A percentile compares a stretch with the other conserved stretches of the same genome.
Conservation (phyloP, 2,329 filamentous ascomycete genomes). For the Ophiosphaerella narmari region DNA sequence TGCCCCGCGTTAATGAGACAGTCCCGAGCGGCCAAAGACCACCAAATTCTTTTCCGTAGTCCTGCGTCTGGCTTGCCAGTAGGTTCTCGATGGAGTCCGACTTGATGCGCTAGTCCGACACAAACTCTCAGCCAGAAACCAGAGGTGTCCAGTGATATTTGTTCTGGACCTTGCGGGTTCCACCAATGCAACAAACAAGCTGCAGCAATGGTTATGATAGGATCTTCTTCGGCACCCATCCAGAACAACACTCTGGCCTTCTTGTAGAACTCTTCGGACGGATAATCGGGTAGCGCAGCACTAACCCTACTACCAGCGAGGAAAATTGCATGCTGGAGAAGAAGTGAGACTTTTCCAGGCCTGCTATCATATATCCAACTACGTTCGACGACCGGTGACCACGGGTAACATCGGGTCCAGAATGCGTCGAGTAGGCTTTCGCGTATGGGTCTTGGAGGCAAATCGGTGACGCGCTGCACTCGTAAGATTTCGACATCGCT, state of each 20-base stretch:
- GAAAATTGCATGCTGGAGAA: constrained; percentile 46
- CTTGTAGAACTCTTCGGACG: constrained; percentile 41
- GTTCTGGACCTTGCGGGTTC: constrained; percentile 50
- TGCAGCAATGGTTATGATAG: constrained; percentile 48
- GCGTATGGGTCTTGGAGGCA: constrained; percentile 39
- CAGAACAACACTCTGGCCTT: constrained; percentile 41
- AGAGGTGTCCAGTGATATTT: constrained; percentile 50
- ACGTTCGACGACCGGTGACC: constrained; percentile 50
- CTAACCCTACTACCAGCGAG: constrained; percentile 51
- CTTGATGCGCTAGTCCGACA: constrained; percentile 50
- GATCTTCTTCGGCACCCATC: constrained; percentile 43
- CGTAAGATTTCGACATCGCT: constrained; percentile 36
- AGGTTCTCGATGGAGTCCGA: constrained; percentile 52
- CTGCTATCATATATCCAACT: constrained; percentile 45
- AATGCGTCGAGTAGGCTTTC: constrained; percentile 48
- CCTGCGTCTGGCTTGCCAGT: constrained; percentile 38
- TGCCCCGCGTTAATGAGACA: constrained; percentile 49
- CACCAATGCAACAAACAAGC: constrained; percentile 50
- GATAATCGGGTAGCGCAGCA: constrained; percentile 37
- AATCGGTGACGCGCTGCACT: constrained; percentile 33
- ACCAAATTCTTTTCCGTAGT: constrained; percentile 49
- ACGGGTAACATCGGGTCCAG: constrained; percentile 47
- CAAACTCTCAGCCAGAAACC: constrained; percentile 52
- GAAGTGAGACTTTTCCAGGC: constrained; percentile 31
- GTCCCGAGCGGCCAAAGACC: constrained; percentile 50